Evolutionary conservation across 1,284 basidiomycete genomes (phyloP), one percentile per base, ranked within the genome.

Genomic region (Trichosporon inkin): DNA sequence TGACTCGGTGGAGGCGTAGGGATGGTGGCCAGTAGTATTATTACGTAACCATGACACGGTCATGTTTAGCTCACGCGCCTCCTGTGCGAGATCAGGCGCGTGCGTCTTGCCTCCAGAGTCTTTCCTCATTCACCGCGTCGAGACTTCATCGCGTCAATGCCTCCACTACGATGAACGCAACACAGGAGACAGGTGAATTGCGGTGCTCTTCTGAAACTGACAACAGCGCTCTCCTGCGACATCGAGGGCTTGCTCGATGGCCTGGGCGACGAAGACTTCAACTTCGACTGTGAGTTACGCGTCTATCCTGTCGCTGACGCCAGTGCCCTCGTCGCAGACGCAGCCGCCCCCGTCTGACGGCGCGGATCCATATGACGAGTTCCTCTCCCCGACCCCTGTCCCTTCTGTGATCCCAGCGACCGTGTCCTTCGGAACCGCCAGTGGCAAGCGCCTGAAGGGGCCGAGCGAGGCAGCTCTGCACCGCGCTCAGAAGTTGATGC

Each of bases 211-310:
- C 8, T 14, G 16, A n/a, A 16, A 6, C 38, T 40, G 13, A 40
- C 38, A 17, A 10, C 38, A 49, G 44, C 44, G 44, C 44, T 49
- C 44, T 49, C 44, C 44, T 49, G 44, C 24, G 68, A 71, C 37
- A 64, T 70, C 19, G 66, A 62, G 20, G 68, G 69, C 34, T 65
- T 75, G 14, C 67, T 75, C 11, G 52, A 55, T 17, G 72, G 72
- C 16, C 64, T 75, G 5, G 68, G 61, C 10, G 68, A 67, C 8
- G 71, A 70, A 36, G 72, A 75, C 53, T 62, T 75, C 58, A 71
- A 73, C 53, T 69, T 70, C 35, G 68, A 67, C 28, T 49, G 44
- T 49, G 22, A 49, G 44, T 49, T 28, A 1, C 10, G 13, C 22
- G 24, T 8, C 14, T 32, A 14, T 5, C 8, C 11, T 28, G 24